Evolutionary conservation across 2,329 filamentous ascomycete genomes (phyloP), one percentile per base, ranked within the genome.

Genomic region (Colletotrichum sp.): DNA sequence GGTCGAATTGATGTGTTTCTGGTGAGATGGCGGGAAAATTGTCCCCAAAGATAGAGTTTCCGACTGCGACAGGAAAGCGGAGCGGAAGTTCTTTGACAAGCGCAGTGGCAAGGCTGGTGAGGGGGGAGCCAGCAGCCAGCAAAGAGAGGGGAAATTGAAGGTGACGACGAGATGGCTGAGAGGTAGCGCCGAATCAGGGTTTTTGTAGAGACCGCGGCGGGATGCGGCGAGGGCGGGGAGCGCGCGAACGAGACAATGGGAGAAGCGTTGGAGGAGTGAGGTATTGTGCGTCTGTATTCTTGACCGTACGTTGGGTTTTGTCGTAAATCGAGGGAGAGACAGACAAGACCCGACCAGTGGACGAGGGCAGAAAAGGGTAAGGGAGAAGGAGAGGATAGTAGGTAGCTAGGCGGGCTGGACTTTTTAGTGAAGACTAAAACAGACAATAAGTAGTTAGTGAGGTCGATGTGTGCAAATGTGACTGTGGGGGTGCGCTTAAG

Each of bases 401-500:
- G 30, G 59, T 34, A 49, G 63, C 34, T 15, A 69, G 65, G 70
- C n/a, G 70, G 59, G 65, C 59, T 69, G 74, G 59, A 76, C 64
- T 64, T 73, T 76, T 76, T 60, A 69, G 64, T 69, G 64, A 73
- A 69, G 73, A 59, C 70, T 76, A 73, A 62, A 73, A 55, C 49
- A 72, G 52, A 74, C 21, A 74, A 71, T 64, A 55, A 74, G 72
- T 68, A 75, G 72, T 75, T 69, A 65, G 64, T 64, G 73, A 69
- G 65, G 57, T 72, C 30, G 62, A 72, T 62, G 71, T 75, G 72
- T 67, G 72, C 63, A 44, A 44, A 72, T 65, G 71, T 67, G 64
- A 69, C 44, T 69, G 74, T 76, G 74, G 74, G 73, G 74, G 64
- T 76, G 74, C 64, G 32, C 32, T 68, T 74, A 69, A 76, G 64